phyloP scores from a whole-genome alignment of 129 eudicot species.

The Flaveria brownii region DNA sequence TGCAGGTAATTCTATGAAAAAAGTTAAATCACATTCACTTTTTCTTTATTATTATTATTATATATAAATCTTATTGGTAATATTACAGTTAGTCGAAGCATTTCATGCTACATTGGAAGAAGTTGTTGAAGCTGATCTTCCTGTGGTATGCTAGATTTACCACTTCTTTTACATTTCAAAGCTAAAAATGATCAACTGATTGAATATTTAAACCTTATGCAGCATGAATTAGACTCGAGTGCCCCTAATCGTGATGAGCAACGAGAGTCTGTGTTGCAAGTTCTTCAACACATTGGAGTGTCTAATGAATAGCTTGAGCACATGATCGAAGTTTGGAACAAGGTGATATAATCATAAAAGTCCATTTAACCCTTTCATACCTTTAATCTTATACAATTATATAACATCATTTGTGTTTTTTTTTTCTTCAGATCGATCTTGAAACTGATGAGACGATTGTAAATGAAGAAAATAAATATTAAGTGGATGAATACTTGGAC shows the following conservation, averaged over 20 bases:
- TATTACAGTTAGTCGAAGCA: constrained; percentile 60
- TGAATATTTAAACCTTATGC: constrained; percentile 24
- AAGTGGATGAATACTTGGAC: constrained; percentile 45
- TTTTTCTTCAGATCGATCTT: constrained; percentile 61
- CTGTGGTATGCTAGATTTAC: constrained; percentile 61
- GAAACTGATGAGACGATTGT: constrained; percentile 34
- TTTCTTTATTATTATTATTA: not conserved
- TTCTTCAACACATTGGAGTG: constrained; percentile 75
- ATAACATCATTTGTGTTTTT: not conserved
- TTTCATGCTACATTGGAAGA: constrained; percentile 98
- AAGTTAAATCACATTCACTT: not conserved
- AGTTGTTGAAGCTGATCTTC: constrained; percentile 98
- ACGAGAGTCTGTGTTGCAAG: constrained; percentile 75
- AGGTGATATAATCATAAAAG: constrained; percentile 44
- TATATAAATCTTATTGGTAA: no score
- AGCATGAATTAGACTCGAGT: constrained; percentile 97
- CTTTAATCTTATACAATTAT: not conserved
- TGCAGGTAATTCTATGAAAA: constrained; percentile 56
- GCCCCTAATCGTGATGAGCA: constrained; percentile 81
- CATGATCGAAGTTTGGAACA: constrained; percentile 98
- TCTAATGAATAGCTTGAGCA: constrained; percentile 65
- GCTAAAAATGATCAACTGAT: not conserved
- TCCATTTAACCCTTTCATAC: constrained; percentile 1
- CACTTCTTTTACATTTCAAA: not conserved
- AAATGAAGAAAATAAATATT: constrained; percentile 14